Base-by-base conservation (phyloP, 2,329 filamentous ascomycete genomes). In the Alternaria ventricosa region DNA sequence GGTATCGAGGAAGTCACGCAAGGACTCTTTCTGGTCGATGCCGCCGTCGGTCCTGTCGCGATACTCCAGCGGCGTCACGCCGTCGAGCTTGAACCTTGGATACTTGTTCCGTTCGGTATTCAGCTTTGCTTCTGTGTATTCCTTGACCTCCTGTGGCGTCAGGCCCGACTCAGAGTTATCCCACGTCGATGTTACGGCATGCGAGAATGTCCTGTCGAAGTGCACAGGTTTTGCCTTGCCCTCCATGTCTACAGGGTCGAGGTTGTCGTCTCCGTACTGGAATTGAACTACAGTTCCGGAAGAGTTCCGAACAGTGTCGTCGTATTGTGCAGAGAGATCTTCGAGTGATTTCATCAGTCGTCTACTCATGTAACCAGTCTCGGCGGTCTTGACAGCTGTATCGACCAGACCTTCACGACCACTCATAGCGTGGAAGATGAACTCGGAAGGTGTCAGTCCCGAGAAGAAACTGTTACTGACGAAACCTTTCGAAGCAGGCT, bases 321-420 rank as follows among this genome's bases (percentile, higher is more conserved):
- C 96, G 74, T 99, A 99, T 73, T 94, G 89, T 1, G 92, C 93
- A 1, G 94, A 97, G 4, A 98, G 83, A 84, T 99, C 96, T 78
- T 99, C 96, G 53, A 99, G 83, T 4, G 93, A 97, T 82, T 99
- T 99, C 95, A 99, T 99, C 77, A 99, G 81, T 71, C 96, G 90
- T 82, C 96, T 90, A 67, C 95, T 98, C 96, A 99, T 99, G 82
- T 99, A 99, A 68, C 96, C 96, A 11, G 96, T 99, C 81, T 99
- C 96, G 57, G 96, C 96, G 57, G 96, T 99, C 84, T 99, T 99
- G 83, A 98, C 96, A 65, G 96, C 96, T 3, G 96, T 99, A 87
- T 99, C 96, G 75, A 99, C 94, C 70, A 99, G 84, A 88, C 96
- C 96, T 88, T 98, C 96, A 89, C 96, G 92, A 73, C 96, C 96